Conservation (phyloP, 2,329 filamentous ascomycete species). For the Penicillium sp. region DNA sequence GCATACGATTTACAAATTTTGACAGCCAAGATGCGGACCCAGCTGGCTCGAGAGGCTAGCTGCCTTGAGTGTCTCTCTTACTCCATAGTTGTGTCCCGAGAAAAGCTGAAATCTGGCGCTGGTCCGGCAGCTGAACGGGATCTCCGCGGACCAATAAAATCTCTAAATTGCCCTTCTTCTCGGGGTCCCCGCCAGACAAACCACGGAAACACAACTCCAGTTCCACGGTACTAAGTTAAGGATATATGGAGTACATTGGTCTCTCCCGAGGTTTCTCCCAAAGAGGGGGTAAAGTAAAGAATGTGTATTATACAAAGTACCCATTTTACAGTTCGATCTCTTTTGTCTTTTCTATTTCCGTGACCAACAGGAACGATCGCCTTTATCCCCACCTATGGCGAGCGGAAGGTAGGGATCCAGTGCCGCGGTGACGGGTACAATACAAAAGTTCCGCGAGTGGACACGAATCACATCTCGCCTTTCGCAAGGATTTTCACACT, state of each 20-base stretch:
- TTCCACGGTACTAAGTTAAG: constrained; percentile 14
- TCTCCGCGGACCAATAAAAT: constrained; percentile 24
- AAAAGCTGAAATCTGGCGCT: neutral
- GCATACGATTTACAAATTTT: neutral
- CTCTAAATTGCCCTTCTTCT: neutral
- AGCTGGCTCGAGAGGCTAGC: neutral
- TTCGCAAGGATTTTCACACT: constrained; percentile 21
- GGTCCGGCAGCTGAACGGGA: constrained; percentile 8
- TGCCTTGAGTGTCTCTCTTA: neutral
- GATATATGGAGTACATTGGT: constrained; percentile 10
- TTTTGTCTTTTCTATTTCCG: neutral
- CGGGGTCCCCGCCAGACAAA: constrained; percentile 10
- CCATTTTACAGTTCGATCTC: neutral
- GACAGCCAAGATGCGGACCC: neutral
- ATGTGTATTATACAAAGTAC: neutral
- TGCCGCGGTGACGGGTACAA: constrained; percentile 39
- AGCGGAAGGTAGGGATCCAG: constrained; percentile 35
- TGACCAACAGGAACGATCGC: constrained; percentile 22
- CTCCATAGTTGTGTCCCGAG: constrained; percentile 5
- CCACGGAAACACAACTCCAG: constrained; percentile 4
- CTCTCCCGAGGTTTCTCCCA: neutral
- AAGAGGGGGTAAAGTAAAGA: neutral
- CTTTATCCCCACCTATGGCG: constrained; percentile 18
- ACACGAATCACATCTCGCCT: constrained; percentile 9
- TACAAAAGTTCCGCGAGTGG: constrained; percentile 13